Base-by-base conservation (phyloP, 1,284 basidiomycete genomes). In the Puccinia hordei region DNA sequence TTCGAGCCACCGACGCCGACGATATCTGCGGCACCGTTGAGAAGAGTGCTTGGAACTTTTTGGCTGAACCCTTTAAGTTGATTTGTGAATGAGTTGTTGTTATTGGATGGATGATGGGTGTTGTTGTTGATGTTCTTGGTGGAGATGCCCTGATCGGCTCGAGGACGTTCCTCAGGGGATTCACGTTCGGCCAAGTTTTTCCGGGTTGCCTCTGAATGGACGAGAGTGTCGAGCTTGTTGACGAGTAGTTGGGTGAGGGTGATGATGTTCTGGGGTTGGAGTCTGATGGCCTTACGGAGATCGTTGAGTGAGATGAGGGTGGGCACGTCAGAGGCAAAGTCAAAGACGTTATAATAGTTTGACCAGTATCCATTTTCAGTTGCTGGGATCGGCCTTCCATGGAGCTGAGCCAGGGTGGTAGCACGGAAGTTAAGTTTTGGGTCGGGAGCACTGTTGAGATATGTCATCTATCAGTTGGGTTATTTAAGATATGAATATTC, bases 401-500 rank as follows among this genome's bases (percentile, higher is more conserved):
- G 55, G 2, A 80, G 59, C 19, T 65, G 77, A 33, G 69, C 15
- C 15, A 80, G 53, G 38, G 69, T 80, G 35, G 46, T 73, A 27
- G 77, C 51, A 27, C 77, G 68, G 35, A 80, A 80, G 68, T 59
- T 19, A 1, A 80, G 69, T 44, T 80, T 80, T 27, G 77, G 77
- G 66, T 80, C 77, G 30, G 68, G 46, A 17, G 69, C 24, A n/a
- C 76, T 78, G 46, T 35, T 72, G 65, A n/a, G n/a, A n/a, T n/a
- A n/a, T n/a, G n/a, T n/a, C n/a, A n/a, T n/a, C n/a, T n/a, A n/a
- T n/a, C n/a, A n/a, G n/a, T n/a, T n/a, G n/a, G n/a, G n/a, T n/a
- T n/a, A n/a, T n/a, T n/a, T n/a, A n/a, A n/a, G n/a, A n/a, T n/a
- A n/a, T n/a, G n/a, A n/a, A n/a, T n/a, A 19, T 6, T 71, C 27